phyloP scores from a whole-genome alignment of 257 asterid species.

The Linderniella brevidens region DNA sequence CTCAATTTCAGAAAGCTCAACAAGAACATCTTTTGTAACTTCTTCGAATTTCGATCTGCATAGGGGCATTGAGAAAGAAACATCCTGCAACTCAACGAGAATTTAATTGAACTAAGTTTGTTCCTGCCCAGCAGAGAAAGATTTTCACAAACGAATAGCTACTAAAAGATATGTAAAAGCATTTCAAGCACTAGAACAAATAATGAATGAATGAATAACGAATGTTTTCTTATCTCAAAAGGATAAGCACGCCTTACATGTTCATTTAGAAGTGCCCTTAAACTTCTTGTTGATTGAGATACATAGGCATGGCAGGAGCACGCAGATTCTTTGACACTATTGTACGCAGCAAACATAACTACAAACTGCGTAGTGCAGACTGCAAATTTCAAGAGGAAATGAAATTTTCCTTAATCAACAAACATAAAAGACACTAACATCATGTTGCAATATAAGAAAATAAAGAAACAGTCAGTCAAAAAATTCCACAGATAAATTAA shows the following conservation, averaged over 20 bases:
- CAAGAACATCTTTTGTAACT: constrained; percentile 58
- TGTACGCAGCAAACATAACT: constrained; percentile 55
- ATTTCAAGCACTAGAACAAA: constrained; percentile 5
- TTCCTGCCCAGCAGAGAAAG: constrained; percentile 4
- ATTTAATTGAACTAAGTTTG: constrained; percentile 9
- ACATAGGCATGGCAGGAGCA: constrained; percentile 57
- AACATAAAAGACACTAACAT: background rate
- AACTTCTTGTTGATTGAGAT: constrained; percentile 77
- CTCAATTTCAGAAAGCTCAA: constrained; percentile 63
- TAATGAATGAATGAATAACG: constrained; percentile 6
- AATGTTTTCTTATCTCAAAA: too few species aligned
- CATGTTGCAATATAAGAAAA: background rate
- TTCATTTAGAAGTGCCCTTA: constrained; percentile 74
- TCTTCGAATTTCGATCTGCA: constrained; percentile 63
- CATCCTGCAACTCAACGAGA: constrained; percentile 36
- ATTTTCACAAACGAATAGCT: background rate
- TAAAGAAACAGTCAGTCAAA: too few species aligned
- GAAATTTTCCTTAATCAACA: background rate
- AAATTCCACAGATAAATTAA: too few species aligned
- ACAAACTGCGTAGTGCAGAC: constrained; percentile 34
- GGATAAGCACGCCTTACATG: constrained; percentile 55
- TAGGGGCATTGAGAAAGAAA: constrained; percentile 84
- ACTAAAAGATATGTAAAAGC: constrained; percentile 1
- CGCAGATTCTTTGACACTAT: constrained; percentile 25
- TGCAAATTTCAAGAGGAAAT: too few species aligned